Base-by-base conservation (phyloP, 371 early-diverging fungal genomes). In the Fennellomyces sp. region DNA sequence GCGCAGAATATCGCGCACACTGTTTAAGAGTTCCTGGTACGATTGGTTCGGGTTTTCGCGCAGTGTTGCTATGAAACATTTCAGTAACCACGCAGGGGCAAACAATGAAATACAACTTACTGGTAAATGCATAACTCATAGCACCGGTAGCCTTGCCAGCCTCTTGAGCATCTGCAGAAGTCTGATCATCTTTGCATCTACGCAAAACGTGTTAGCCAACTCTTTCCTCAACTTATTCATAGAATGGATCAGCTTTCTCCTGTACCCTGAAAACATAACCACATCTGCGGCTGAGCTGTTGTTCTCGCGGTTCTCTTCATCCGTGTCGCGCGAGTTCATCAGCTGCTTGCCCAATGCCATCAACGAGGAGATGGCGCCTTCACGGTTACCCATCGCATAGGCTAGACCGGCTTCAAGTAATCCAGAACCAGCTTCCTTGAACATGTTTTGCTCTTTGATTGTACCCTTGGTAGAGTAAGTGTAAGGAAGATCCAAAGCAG, bases 101-200 rank as follows among this genome's bases (percentile, higher is more conserved):
- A 15, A 11, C 28, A 23, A 30, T 49, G 1, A 5, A 13, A 29
- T 26, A 41, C 13, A 21, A 48, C 68, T 76, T 71, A 80, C 80
- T 67, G 5, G 65, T 87, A 13, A 96, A 86, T 0, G 95, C 94
- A 63, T 87, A 88, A 11, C 89, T 88, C 92, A 97, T 91, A 23
- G 97, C 97, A 25, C 97, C 92, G 12, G 73, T 75, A 23, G 76
- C 55, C 36, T 59, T 60, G 5, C 84, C 84, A 33, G 84, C 78
- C 58, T 82, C 84, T 15, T 71, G 68, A 21, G 95, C 83, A 76
- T 96, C 97, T 0, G 96, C 94, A 5, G 90, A 90, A 0, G 95
- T 95, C 66, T 96, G 95, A 62, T 81, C 83, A 66, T 97, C 98
- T 69, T 92, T 92, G 74, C 96, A 96, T 2, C 72, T 56, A 42